phyloP scores from a whole-genome alignment of 2,329 filamentous ascomycete genomes.

The Dactylellina cionopaga region DNA sequence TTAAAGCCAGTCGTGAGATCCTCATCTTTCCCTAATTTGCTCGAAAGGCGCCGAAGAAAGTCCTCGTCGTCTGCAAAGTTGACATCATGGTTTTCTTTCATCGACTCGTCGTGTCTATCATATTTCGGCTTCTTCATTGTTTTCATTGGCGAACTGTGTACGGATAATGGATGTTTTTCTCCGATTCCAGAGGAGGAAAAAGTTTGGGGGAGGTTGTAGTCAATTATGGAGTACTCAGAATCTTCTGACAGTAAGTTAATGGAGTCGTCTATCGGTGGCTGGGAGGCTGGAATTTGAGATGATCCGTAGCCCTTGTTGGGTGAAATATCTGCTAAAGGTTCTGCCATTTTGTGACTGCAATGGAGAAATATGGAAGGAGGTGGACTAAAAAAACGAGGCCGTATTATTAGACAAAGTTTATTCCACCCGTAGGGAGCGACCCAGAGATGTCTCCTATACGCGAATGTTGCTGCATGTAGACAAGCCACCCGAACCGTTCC shows the following conservation, averaged over 20 bases:
- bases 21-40: conserved; percentile 14
- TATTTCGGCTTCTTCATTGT: conserved; percentile 52
- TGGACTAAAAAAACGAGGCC: conserved; percentile 10
- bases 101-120: conserved; percentile 40
- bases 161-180: conserved; percentile 42
- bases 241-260: conserved; percentile 22
- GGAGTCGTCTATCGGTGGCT: conserved; percentile 30
- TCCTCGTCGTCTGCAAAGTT: conserved; percentile 43
- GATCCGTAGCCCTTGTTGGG: conserved; percentile 49
- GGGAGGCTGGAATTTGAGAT: conserved; percentile 34
- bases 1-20: conserved; percentile 35
- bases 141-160: conserved; percentile 47
- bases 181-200: conserved; percentile 37
- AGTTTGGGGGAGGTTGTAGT: conserved; percentile 35
- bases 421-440: background rate
- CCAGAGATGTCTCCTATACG: conserved; percentile 26
- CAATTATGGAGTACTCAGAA: conserved; percentile 51
- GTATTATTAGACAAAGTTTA: conserved; percentile 13
- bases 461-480: conserved; percentile 11
- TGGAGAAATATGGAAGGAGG: background rate
- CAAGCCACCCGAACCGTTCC: conserved; percentile 16
- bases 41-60: conserved; percentile 18
- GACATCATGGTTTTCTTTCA: conserved; percentile 47
- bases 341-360: conserved; percentile 31
- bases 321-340: conserved; percentile 46